Conservation (phyloP, 345 rosid species). For the Salix exigua region DNA sequence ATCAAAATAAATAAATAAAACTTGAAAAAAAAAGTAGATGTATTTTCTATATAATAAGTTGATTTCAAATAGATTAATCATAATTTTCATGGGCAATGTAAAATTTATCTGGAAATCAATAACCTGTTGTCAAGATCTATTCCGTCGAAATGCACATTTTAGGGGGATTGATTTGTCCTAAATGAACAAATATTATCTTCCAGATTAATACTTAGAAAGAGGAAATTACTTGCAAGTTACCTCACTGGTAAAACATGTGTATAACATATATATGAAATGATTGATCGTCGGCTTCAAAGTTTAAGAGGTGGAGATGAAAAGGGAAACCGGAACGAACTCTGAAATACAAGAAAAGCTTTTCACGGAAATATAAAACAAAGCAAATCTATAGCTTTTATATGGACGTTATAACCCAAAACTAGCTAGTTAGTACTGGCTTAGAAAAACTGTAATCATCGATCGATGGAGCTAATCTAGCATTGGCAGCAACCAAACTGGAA, state of each 20-base stretch:
- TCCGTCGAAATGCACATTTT: not conserved
- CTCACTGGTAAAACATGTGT: not conserved
- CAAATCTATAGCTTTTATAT: too few species aligned
- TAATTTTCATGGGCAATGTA: not conserved
- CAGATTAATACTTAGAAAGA: not conserved
- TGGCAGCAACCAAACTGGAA: not conserved
- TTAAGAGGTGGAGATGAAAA: not conserved
- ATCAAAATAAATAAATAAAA: conserved; percentile 14
- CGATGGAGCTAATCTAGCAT: not conserved
- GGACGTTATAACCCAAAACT: too few species aligned
- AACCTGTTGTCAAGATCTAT: not conserved
- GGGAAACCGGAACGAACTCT: not conserved
- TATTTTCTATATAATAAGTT: not conserved
- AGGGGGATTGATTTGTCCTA: not conserved
- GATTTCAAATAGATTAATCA: not conserved
- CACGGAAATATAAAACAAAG: too few species aligned
- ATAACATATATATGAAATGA: not conserved
- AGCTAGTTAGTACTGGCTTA: too few species aligned
- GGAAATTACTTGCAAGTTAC: not conserved
- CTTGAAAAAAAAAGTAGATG: not conserved
- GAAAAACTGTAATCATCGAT: too few species aligned
- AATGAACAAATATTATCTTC: not conserved
- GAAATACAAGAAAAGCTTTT: too few species aligned
- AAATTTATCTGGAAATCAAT: not conserved
- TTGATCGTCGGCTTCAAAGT: not conserved